A percentile compares a stretch with the other conserved stretches of the same genome.
Conservation (phyloP, 495 filamentous ascomycete genomes). For the Penicillium turbatum region DNA sequence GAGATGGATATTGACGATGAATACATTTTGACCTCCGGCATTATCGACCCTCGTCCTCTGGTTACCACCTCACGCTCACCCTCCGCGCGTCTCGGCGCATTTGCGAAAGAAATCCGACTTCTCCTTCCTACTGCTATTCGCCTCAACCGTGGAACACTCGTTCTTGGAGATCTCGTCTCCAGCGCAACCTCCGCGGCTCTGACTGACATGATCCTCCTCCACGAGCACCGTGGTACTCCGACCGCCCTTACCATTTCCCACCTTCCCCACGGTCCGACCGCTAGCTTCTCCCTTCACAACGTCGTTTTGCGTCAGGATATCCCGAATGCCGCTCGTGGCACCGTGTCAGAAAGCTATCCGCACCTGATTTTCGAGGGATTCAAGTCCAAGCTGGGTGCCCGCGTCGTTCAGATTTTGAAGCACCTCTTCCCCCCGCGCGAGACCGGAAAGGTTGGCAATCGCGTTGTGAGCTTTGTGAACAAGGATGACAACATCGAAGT, state of each 20-base stretch:
- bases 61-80: slow-evolving; percentile 90
- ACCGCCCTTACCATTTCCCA: slow-evolving; percentile 88
- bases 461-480: slow-evolving; percentile 91
- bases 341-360: slow-evolving; percentile 89
- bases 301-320: slow-evolving; percentile 93
- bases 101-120: slow-evolving; percentile 93
- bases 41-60: slow-evolving; percentile 82
- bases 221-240: slow-evolving; percentile 91
- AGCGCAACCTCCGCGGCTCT: slow-evolving; percentile 75
- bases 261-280: slow-evolving; percentile 89
- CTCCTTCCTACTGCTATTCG: slow-evolving; percentile 87
- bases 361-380: slow-evolving; percentile 97
- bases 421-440: slow-evolving; percentile 94
- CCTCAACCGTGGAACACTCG: slow-evolving; percentile 84
- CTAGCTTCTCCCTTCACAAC: slow-evolving; percentile 89
- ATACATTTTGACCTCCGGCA: slow-evolving; percentile 78
- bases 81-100: slow-evolving; percentile 74
- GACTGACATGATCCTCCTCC: slow-evolving; percentile 81
- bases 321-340: slow-evolving; percentile 78
- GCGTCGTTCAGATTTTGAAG: slow-evolving; percentile 87
- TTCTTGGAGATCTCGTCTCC: slow-evolving; percentile 77
- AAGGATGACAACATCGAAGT: slow-evolving; percentile 92
- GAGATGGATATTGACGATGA: slow-evolving; percentile 87
- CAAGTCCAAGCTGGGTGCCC: slow-evolving; percentile 70
- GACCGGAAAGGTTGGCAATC: slow-evolving; percentile 71